A percentile compares a stretch with the other conserved stretches of the same genome.
These are phyloP conservation scores for Phytophthora multivora DNA, from an alignment of 352 stramenopile genomes.

Conservation along the genomic window DNA sequence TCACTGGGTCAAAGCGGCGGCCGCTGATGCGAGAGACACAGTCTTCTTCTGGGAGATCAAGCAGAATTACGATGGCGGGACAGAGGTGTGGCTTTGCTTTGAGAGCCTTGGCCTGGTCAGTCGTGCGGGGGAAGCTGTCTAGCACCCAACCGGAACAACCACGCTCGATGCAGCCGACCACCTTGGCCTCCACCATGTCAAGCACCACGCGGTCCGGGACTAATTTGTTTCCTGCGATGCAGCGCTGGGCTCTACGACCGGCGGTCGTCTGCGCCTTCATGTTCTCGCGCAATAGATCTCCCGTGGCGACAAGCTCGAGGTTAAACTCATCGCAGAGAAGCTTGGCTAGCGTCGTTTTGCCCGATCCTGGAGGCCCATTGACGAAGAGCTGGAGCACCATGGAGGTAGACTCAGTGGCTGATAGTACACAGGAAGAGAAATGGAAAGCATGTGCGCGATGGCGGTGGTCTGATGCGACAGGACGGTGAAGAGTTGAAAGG, in stretches of 20 bases:
- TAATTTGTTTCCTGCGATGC: slow-evolving; percentile 65
- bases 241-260: slow-evolving; percentile 64
- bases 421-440: slow-evolving; percentile 5
- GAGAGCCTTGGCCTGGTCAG: slow-evolving; percentile 56
- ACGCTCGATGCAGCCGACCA: slow-evolving; percentile 37
- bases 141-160: slow-evolving; percentile 62
- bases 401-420: not conserved
- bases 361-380: slow-evolving; percentile 64
- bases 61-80: slow-evolving; percentile 56
- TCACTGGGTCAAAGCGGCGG: slow-evolving; percentile 61
- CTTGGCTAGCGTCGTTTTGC: slow-evolving; percentile 75
- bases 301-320: slow-evolving; percentile 66
- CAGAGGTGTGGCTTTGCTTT: slow-evolving; percentile 48
- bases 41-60: slow-evolving; percentile 56
- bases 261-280: slow-evolving; percentile 61
- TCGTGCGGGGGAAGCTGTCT: slow-evolving; percentile 75
- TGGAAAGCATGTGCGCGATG: slow-evolving; percentile 1
- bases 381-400: slow-evolving; percentile 76
- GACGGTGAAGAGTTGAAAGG: not conserved
- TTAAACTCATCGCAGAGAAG: slow-evolving; percentile 60
- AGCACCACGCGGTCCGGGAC: slow-evolving; percentile 77
- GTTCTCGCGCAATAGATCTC: slow-evolving; percentile 74
- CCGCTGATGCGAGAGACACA: slow-evolving; percentile 58
- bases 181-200: slow-evolving; percentile 76
- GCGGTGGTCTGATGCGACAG: not conserved